A percentile compares a stretch with the other conserved stretches of the same genome.
Conservation (phyloP, 176 grass and related monocot species). For the Zizania latifolia region DNA sequence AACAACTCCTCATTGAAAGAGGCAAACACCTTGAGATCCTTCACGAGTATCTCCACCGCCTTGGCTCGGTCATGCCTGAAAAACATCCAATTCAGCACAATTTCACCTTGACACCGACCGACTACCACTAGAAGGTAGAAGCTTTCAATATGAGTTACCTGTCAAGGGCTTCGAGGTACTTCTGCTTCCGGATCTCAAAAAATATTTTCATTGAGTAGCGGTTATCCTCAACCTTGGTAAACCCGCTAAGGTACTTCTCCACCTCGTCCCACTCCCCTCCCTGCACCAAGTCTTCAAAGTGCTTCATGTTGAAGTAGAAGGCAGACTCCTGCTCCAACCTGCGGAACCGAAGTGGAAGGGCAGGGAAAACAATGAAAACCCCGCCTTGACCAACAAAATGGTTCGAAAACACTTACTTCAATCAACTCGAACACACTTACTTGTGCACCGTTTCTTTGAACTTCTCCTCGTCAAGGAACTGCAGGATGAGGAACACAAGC, state of each 20-base stretch:
- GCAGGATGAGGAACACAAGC: constrained; percentile 87
- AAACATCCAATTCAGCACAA: constrained; percentile 7
- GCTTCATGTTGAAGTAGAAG: constrained; percentile 99
- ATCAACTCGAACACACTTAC: constrained; percentile 29
- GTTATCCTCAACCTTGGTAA: constrained; percentile 99
- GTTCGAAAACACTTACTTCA: not conserved
- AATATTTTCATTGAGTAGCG: constrained; percentile 99
- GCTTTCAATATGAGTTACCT: constrained; percentile 40
- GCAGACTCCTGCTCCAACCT: constrained; percentile 98
- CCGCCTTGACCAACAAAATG: not conserved
- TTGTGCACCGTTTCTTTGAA: constrained; percentile 88
- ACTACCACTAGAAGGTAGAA: constrained; percentile 3
- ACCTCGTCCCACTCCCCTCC: constrained; percentile 99
- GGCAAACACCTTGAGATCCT: constrained; percentile 98
- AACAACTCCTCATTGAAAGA: constrained; percentile 99
- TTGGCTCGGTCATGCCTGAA: constrained; percentile 90
- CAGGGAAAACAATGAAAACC: not conserved
- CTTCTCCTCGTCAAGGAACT: constrained; percentile 93
- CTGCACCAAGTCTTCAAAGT: constrained; percentile 94
- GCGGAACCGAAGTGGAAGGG: not conserved
- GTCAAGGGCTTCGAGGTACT: constrained; percentile 98
- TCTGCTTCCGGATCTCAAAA: constrained; percentile 99
- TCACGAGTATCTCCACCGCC: constrained; percentile 96
- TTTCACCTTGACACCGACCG: not conserved
- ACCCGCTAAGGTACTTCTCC: constrained; percentile 96